Conservation (phyloP, 805 yeast genomes). For the Maudiozyma turicensis region DNA sequence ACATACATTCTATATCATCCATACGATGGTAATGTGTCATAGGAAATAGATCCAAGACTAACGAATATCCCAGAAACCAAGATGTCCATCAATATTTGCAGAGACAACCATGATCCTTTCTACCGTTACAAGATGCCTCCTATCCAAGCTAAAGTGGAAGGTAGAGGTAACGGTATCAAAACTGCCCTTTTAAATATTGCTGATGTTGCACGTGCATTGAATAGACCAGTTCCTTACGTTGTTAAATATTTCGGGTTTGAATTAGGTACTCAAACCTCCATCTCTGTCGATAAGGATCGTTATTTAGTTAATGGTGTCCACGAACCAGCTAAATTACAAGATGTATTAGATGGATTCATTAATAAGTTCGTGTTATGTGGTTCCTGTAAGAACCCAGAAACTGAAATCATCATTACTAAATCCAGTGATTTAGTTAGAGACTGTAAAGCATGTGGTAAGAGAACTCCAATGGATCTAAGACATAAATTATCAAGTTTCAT, state of each 20-base stretch:
- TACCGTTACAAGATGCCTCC: constrained; percentile 99
- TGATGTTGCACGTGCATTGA: constrained; percentile 90
- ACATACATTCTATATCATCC: too few relatives aligned
- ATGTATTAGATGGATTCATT: constrained; percentile 88
- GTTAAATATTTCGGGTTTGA: constrained; percentile 94
- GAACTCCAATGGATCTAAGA: constrained; percentile 73
- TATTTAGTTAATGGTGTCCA: constrained; percentile 92
- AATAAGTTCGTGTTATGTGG: constrained; percentile 87
- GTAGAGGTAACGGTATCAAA: constrained; percentile 98
- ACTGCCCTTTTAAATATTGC: constrained; percentile 84
- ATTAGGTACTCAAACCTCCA: constrained; percentile 90
- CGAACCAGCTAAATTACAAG: constrained; percentile 84
- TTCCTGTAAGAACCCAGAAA: constrained; percentile 94
- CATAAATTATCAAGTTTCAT: constrained; percentile 83
- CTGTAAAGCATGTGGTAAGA: constrained; percentile 96
- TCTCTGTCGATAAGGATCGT: constrained; percentile 72
- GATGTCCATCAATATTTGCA: constrained; percentile 91
- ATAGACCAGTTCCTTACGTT: constrained; percentile 86
- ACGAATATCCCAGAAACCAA: constrained; percentile 7
- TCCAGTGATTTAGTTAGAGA: constrained; percentile 72
- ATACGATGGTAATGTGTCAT: background rate
- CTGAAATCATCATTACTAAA: constrained; percentile 68
- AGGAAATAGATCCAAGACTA: background rate
- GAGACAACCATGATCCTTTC: constrained; percentile 96
- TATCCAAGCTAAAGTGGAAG: constrained; percentile 93